Conservation (phyloP, 2,329 filamentous ascomycete genomes). For the Hymenoscyphus fructigenus region DNA sequence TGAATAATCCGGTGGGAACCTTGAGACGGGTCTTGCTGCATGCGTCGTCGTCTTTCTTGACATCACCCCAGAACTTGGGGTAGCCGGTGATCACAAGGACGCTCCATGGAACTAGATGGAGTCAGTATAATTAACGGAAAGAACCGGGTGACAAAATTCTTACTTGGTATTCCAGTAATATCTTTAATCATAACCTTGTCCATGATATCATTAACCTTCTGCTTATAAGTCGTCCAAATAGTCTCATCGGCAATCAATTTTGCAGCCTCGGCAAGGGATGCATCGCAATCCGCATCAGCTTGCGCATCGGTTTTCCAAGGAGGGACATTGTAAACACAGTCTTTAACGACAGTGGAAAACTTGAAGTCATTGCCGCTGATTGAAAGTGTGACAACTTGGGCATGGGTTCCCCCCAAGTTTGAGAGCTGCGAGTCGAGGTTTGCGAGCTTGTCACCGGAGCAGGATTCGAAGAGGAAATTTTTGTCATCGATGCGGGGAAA, state of each 20-base stretch:
- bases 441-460: constrained; percentile 1
- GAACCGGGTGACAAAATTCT: background rate
- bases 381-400: constrained; percentile 7
- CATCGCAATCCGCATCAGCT: background rate
- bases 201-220: constrained; percentile 2
- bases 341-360: background rate
- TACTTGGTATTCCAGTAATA: background rate
- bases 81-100: constrained; percentile 5
- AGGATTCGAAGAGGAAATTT: background rate
- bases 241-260: background rate
- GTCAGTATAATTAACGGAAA: background rate
- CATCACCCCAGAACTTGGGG: constrained; percentile 1
- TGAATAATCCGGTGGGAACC: background rate
- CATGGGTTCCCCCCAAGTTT: background rate
- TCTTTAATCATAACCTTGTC: background rate
- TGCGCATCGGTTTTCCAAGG: background rate
- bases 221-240: constrained; percentile 4
- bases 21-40: constrained; percentile 3
- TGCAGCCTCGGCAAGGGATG: background rate
- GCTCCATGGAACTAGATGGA: background rate
- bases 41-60: background rate
- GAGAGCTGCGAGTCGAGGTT: background rate
- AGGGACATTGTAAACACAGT: constrained; percentile 1
- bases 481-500: background rate
- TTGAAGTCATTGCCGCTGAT: constrained; percentile 10